phyloP scores from a whole-genome alignment of 345 rosid species.

The Eucalyptus virginea region DNA sequence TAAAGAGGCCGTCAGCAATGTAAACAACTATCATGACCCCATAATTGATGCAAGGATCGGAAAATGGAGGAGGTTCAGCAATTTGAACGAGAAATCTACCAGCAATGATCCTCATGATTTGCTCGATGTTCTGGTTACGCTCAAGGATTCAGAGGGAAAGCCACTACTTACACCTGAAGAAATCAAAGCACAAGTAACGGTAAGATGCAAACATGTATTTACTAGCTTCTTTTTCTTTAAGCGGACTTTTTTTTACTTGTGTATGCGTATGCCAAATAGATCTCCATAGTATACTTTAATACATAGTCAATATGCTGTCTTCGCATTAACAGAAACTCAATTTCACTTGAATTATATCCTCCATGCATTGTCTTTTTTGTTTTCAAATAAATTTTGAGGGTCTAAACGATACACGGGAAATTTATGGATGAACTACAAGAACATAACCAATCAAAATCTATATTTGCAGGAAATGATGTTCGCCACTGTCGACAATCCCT shows the following conservation, averaged over 20 bases:
- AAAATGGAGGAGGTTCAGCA: too few relatives aligned
- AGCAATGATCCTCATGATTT: slow-evolving; percentile 17
- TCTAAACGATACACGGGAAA: neutral
- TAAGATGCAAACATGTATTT: neutral
- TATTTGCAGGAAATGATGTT: slow-evolving; percentile 22
- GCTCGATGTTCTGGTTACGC: slow-evolving; percentile 27
- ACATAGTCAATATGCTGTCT: too few relatives aligned
- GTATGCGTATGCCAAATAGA: too few relatives aligned
- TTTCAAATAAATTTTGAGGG: neutral
- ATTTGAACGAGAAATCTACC: neutral
- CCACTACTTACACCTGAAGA: slow-evolving; percentile 21
- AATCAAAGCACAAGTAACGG: slow-evolving; percentile 29
- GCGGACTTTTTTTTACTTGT: neutral
- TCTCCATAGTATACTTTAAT: neutral
- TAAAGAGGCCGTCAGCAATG: too few relatives aligned
- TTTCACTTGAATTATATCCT: neutral
- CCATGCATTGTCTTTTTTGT: neutral
- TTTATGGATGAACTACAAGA: neutral
- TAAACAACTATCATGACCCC: too few relatives aligned
- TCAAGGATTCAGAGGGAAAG: slow-evolving; percentile 9
- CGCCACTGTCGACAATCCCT: slow-evolving; percentile 31
- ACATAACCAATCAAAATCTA: neutral
- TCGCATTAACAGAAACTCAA: neutral
- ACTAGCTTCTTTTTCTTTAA: neutral
- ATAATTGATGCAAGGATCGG: too few relatives aligned